phyloP scores from a whole-genome alignment of 805 yeast species.

The Myxozyma neglecta region DNA sequence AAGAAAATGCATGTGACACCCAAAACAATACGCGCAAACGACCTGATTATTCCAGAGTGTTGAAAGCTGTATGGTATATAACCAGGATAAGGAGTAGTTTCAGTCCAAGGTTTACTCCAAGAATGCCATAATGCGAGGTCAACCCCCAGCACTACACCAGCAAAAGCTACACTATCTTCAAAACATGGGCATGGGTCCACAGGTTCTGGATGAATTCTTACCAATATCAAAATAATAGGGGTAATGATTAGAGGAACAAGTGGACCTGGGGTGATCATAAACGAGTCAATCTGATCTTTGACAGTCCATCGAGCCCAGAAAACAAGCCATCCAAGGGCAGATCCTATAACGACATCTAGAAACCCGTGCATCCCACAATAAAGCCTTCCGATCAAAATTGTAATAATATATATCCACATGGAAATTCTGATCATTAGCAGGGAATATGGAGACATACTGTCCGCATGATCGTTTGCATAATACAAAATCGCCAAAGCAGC shows the following conservation, averaged over 20 bases:
- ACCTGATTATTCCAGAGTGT: constrained; percentile 47
- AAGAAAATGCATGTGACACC: constrained; percentile 63
- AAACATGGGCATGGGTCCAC: constrained; percentile 94
- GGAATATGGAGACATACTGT: constrained; percentile 3
- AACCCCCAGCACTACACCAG: constrained; percentile 81
- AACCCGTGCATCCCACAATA: constrained; percentile 99
- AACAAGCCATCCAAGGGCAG: constrained; percentile 57
- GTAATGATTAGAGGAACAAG: constrained; percentile 39
- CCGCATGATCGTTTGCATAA: constrained; percentile 5
- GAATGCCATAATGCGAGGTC: constrained; percentile 61
- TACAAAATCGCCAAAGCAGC: constrained; percentile 57
- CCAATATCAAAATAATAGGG: constrained; percentile 48
- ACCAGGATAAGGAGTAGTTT: constrained; percentile 37
- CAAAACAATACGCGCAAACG: constrained; percentile 51
- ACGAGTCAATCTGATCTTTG: constrained; percentile 49
- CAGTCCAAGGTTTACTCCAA: constrained; percentile 34
- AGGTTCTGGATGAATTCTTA: constrained; percentile 77
- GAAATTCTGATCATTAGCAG: constrained; percentile 10
- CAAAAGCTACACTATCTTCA: constrained; percentile 90
- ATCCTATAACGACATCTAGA: constrained; percentile 69
- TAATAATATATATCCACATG: constrained; percentile 52
- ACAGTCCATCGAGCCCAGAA: constrained; percentile 49
- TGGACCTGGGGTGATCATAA: constrained; percentile 23
- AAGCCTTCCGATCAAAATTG: constrained; percentile 74
- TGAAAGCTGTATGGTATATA: constrained; percentile 47